Evolutionary conservation across 352 stramenopile species (phyloP), one percentile per base, ranked within the genome.

Genomic region (Hyaloperonospora arabidopsidis): DNA sequence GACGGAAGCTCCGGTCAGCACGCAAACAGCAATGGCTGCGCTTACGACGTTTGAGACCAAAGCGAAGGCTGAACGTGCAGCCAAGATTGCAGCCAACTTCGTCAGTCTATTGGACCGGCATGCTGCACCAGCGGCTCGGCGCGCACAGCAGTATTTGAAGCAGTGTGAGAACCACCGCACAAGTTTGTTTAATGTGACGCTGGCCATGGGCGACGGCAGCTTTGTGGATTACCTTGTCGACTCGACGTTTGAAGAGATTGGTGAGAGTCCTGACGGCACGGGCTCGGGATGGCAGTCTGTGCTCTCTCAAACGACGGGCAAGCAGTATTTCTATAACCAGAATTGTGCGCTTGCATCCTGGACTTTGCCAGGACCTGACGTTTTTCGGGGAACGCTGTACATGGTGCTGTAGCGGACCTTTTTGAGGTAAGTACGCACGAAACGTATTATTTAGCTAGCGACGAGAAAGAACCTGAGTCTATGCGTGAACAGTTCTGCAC

Each of bases 311-410:
- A 84, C 79, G 45, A 89, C 77, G 6, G 79, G 76, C 57, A 91
- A 87, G 57, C 54, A 86, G 63, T 91, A 91, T 65, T 91, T 79
- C 58, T 91, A 86, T 73, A 89, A 91, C 69, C 72, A 82, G 48
- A 76, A 70, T 35, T 86, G 74, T 51, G 76, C 76, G 41, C 68
- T 82, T 59, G 85, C 81, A 54, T 88, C 78, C 19, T 91, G 81
- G 81, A 91, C 81, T 17, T 51, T 88, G 45, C 81, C 81, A 13
- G 66, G 68, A 32, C 66, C 77, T 1, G 75, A 88, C 60, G 72
- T 74, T 44, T 74, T 70, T 57, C 65, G 51, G 34, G 72, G 65
- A 54, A 75, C 67, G 55, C 65, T 73, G 57, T 91, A 91, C 56
- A 87, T 86, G 67, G 78, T 91, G 55, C 65, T 91, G 40, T 90